Evolutionary conservation across 164 flowering plant genomes (phyloP).

Genomic region (Magnolia sinica): DNA sequence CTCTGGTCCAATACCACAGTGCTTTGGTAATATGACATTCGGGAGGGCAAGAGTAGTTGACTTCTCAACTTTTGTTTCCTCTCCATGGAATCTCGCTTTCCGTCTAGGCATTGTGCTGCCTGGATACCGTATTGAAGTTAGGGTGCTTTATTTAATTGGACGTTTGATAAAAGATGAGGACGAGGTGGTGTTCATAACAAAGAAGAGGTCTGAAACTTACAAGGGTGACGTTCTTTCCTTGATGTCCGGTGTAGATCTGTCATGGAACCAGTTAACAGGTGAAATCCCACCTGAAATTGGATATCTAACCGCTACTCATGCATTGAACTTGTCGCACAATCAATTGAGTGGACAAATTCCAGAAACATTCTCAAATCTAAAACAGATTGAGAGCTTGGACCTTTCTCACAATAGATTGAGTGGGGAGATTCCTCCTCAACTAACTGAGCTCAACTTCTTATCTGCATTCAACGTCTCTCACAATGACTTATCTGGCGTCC

Average conservation of each 20-base stretch:
- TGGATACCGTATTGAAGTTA: neutral
- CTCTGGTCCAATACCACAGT: conserved; percentile 13
- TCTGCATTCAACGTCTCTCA: conserved; percentile 19
- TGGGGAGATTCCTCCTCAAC: conserved; percentile 21
- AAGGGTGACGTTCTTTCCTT: neutral
- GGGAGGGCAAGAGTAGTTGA: neutral
- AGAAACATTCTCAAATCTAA: conserved; percentile 7
- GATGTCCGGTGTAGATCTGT: conserved; percentile 27
- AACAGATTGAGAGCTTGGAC: conserved; percentile 16
- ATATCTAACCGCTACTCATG: conserved; percentile 1
- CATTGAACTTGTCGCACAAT: conserved; percentile 22
- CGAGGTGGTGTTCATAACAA: conserved; percentile 18
- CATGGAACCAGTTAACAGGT: conserved; percentile 19
- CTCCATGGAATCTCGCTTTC: neutral
- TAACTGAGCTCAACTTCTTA: conserved; percentile 7
- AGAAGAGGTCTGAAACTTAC: conserved; percentile 12
- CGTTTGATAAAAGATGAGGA: neutral
- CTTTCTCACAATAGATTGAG: conserved; percentile 14
- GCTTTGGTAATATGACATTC: conserved; percentile 8
- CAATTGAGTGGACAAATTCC: conserved; percentile 14
- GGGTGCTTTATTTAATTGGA: neutral
- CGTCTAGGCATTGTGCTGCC: too few species aligned
- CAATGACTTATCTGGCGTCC: conserved; percentile 22
- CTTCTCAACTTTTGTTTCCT: too few species aligned
- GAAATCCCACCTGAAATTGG: conserved; percentile 23